Evolutionary conservation across 331 rosid species (phyloP), one percentile per base, ranked within the genome.

Genomic region (Telfairia occidentalis): DNA sequence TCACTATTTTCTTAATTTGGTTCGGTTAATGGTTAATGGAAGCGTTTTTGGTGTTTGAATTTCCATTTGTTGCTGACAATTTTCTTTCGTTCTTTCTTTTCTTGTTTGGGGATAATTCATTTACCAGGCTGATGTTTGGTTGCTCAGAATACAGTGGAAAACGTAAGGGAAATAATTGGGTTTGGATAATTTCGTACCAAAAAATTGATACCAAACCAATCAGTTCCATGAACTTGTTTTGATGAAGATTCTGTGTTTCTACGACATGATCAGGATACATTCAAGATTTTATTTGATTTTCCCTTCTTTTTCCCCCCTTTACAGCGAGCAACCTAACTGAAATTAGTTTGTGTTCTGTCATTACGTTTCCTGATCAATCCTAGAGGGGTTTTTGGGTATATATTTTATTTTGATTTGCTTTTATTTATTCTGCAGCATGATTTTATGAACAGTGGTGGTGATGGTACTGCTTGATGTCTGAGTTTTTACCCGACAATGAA

Each of bases 81-180:
- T 24, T 26, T 73, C 40, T 40, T 40, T 59, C 26, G 2, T 23
- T 55, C 3, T 23, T 38, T 58, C 24, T 42, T 18, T 35, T 42
- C 53, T 55, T 55, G 78, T 38, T 57, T 38, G 59, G 45, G 40
- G 37, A 48, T 18, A 7, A 1, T 18, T 45, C 75, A 32, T 48
- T 71, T 71, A n/a, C 48, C 40, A 7, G 69, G 9, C 15, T 74
- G 40, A 7, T 74, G 78, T 74, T 74, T 74, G 69, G 37, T 43
- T 74, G 55, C 70, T 55, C 42, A 9, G 70, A 15, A 55, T 24
- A 15, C 78, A 55, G 78, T 54, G 28, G 40, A 57, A 42, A 74
- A 74, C 54, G 50, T 24, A 15, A 28, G 42, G 18, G 40, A 38
- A 55, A 18, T 43, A 6, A 34, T 61, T 26, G 43, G 37, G 58